Conservation (phyloP, 305 asterid genomes). For the Salvia sclarea region DNA sequence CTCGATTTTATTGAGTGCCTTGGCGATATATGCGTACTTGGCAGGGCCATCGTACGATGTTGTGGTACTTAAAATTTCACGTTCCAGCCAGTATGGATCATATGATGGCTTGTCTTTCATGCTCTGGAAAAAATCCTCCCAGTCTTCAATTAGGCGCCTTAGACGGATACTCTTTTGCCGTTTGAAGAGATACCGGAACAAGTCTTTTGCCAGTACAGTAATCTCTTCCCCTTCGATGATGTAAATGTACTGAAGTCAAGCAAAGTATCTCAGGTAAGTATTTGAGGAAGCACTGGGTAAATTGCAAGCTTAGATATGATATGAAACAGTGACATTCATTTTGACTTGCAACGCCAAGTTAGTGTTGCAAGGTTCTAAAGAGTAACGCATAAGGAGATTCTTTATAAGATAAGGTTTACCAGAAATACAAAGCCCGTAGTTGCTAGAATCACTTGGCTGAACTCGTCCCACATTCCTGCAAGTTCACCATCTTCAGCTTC, state of each 20-base stretch:
- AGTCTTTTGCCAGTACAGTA: constrained; percentile 48
- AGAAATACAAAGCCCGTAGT: constrained; percentile 57
- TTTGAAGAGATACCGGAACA: constrained; percentile 50
- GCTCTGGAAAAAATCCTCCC: constrained; percentile 39
- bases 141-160: constrained; percentile 41
- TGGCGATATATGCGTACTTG: constrained; percentile 43
- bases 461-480: constrained; percentile 51
- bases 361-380: neutral
- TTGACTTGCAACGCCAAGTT: too few relatives aligned
- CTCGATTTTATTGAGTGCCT: constrained; percentile 7
- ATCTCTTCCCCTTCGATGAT: constrained; percentile 70
- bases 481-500: constrained; percentile 51
- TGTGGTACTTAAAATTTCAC: constrained; percentile 49
- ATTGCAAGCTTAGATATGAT: neutral
- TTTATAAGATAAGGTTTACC: constrained; percentile 42
- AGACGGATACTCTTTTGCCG: constrained; percentile 63
- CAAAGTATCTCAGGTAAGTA: constrained; percentile 4
- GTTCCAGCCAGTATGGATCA: constrained; percentile 64
- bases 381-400: neutral
- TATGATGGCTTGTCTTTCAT: constrained; percentile 36
- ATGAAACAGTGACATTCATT: neutral
- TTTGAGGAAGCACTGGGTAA: neutral
- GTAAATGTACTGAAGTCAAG: constrained; percentile 60
- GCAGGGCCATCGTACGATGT: constrained; percentile 63
- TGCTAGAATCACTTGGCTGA: constrained; percentile 53